Conservation (phyloP, 768 basidiomycete species). For the Mycena amicta region DNA sequence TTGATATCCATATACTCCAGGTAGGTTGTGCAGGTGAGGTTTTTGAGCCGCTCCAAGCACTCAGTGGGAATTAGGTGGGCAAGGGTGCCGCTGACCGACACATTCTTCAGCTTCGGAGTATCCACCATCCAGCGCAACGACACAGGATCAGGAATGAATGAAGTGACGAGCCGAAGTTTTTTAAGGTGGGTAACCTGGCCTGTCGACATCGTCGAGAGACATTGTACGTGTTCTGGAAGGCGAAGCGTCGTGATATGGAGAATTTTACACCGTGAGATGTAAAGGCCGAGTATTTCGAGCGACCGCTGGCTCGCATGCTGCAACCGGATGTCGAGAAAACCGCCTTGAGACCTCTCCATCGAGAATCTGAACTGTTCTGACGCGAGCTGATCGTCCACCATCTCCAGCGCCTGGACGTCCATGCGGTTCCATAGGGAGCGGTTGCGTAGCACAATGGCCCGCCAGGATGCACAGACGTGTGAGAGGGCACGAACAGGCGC, state of each 20-base stretch:
- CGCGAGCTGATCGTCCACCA: too few relatives aligned
- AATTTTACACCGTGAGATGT: neutral
- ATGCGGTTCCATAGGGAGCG: neutral
- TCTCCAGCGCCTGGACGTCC: neutral
- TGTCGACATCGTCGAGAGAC: neutral
- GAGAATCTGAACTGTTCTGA: too few relatives aligned
- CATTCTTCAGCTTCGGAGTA: neutral
- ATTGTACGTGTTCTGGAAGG: neutral
- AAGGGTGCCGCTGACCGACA: neutral
- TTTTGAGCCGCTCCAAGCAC: neutral
- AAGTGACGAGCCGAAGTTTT: neutral
- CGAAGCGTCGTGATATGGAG: neutral
- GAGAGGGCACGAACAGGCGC: neutral
- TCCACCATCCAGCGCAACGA: neutral
- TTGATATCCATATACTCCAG: neutral
- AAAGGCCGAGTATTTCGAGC: too few relatives aligned
- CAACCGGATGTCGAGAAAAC: neutral
- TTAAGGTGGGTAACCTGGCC: neutral
- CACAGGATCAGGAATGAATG: neutral
- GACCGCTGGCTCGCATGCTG: too few relatives aligned
- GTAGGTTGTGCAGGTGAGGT: neutral
- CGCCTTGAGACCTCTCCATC: neutral
- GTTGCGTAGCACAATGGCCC: neutral
- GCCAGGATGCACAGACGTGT: neutral
- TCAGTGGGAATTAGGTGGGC: neutral